These are phyloP conservation scores for Boletellus emodensis DNA, from an alignment of 768 basidiomycete species.

Conservation along the genomic window DNA sequence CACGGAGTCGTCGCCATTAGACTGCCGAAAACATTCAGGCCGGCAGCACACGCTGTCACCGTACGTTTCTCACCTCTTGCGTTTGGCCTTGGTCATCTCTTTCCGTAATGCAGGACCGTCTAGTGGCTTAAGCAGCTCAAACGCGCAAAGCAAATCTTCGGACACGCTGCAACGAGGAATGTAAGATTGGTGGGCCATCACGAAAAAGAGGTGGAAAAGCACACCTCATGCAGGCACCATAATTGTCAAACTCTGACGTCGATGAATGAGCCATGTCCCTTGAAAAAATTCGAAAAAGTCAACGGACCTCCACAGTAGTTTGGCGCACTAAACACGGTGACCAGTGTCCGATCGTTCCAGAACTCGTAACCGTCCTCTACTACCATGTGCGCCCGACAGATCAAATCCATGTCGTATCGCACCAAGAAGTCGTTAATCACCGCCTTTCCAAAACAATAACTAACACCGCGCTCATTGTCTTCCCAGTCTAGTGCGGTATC, in stretches of 20 bases:
- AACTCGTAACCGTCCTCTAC: constrained; percentile 99
- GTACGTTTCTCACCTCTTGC: constrained; percentile 69
- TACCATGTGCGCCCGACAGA: constrained; percentile 99
- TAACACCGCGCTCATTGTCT: constrained; percentile 98
- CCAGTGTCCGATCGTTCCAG: constrained; percentile 97
- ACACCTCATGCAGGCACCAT: constrained; percentile 92
- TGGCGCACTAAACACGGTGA: constrained; percentile 98
- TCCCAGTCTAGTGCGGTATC: constrained; percentile 99
- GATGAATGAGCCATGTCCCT: constrained; percentile 15
- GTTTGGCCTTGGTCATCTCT: constrained; percentile 98
- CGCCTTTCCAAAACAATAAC: constrained; percentile 97
- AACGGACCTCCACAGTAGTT: constrained; percentile 91
- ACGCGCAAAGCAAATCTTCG: constrained; percentile 95
- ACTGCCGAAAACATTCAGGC: constrained; percentile 13
- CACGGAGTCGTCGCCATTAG: constrained; percentile 34
- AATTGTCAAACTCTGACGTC: constrained; percentile 83
- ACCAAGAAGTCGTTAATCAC: constrained; percentile 96
- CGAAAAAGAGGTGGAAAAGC: constrained; percentile 10
- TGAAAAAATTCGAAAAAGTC: neutral
- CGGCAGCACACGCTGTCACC: neutral
- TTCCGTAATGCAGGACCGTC: constrained; percentile 93
- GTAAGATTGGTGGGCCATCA: constrained; percentile 9
- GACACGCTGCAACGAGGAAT: constrained; percentile 61
- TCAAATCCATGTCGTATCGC: constrained; percentile 97
- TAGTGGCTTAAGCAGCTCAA: constrained; percentile 93